phyloP scores from a whole-genome alignment of 495 filamentous ascomycete species.

The Neurospora sublineolata region DNA sequence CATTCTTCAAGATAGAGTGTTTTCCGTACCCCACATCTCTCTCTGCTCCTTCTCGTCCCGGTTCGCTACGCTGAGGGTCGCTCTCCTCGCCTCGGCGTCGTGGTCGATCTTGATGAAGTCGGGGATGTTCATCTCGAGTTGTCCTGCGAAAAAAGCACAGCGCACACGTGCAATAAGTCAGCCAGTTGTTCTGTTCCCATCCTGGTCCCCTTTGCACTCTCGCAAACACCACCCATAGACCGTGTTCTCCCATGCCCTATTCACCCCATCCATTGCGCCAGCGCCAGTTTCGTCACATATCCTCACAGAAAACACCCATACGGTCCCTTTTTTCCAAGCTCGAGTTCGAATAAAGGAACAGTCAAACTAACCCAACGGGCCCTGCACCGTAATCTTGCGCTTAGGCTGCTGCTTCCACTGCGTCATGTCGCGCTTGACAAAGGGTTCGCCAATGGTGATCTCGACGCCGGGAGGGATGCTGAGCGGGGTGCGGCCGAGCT shows the following conservation, averaged over 20 bases:
- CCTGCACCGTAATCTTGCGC: constrained; percentile 52
- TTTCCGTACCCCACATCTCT: constrained; percentile 88
- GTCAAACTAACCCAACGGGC: constrained; percentile 57
- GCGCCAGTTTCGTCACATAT: neutral
- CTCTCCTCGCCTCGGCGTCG: constrained; percentile 47
- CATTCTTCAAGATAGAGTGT: neutral
- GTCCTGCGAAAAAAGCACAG: constrained; percentile 33
- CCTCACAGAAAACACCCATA: neutral
- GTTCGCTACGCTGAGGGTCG: constrained; percentile 56
- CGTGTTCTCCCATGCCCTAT: neutral
- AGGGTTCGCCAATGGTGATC: constrained; percentile 52
- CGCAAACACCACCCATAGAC: neutral
- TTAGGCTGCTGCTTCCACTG: constrained; percentile 41
- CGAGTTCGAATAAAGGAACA: neutral
- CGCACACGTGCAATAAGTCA: neutral
- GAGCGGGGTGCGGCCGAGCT: constrained; percentile 73
- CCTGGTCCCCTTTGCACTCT: neutral
- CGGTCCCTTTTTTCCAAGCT: neutral
- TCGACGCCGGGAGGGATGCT: constrained; percentile 76
- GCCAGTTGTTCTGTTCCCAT: neutral
- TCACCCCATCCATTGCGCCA: neutral
- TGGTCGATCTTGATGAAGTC: constrained; percentile 57
- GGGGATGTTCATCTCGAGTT: constrained; percentile 61
- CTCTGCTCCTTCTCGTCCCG: constrained; percentile 56
- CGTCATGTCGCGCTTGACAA: constrained; percentile 37